Conservation (phyloP, 345 rosid genomes). For the Gossypioides kirkii region DNA sequence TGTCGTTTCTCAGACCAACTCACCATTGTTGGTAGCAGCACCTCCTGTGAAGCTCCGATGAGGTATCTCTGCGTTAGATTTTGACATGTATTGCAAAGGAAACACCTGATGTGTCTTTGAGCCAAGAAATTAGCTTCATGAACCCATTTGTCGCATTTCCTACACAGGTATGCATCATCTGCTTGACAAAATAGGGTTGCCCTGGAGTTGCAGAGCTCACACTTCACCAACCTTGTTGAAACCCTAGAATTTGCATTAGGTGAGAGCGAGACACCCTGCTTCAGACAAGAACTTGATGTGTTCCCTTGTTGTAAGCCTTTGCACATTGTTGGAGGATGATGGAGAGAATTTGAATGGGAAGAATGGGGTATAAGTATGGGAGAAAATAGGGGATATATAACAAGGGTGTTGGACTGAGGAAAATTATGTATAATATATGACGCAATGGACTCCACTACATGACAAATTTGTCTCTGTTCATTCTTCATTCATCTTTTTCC, state of each 20-base stretch:
- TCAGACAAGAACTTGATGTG: constrained; percentile 8
- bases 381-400: background rate
- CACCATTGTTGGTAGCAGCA: constrained; percentile 31
- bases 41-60: constrained; percentile 43
- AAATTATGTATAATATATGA: background rate
- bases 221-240: constrained; percentile 23
- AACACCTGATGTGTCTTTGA: constrained; percentile 60
- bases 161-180: constrained; percentile 67
- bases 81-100: constrained; percentile 61
- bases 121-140: constrained; percentile 85
- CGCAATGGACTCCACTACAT: constrained; percentile 9
- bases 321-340: constrained; percentile 38
- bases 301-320: constrained; percentile 37
- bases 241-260: background rate
- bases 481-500: background rate
- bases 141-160: constrained; percentile 63
- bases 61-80: constrained; percentile 55
- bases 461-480: constrained; percentile 17
- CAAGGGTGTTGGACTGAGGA: background rate
- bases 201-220: constrained; percentile 59
- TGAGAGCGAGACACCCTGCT: constrained; percentile 9
- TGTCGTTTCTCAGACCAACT: constrained; percentile 24
- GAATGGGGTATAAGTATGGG: background rate
- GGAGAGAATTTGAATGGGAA: background rate
- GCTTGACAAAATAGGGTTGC: constrained; percentile 75